Evolutionary conservation across 768 basidiomycete species (phyloP).

Genomic region (Guyanaporus albipodus): DNA sequence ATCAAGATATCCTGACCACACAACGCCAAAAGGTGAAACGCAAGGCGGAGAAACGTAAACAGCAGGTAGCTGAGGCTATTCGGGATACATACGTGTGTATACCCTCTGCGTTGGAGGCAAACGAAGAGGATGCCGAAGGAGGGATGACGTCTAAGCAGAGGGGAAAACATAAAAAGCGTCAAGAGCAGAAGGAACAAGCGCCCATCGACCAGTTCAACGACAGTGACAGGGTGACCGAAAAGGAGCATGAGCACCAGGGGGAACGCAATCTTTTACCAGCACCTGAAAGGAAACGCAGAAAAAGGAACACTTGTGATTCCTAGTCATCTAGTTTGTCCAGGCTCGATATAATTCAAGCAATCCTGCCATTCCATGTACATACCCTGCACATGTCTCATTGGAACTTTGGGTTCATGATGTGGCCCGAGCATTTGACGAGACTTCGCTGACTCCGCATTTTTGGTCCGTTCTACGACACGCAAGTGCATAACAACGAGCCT

Average conservation of each 20-base stretch:
- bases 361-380: slow-evolving; percentile 9
- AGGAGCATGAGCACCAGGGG: neutral
- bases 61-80: slow-evolving; percentile 5
- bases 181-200: slow-evolving; percentile 14
- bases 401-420: too few relatives aligned
- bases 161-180: slow-evolving; percentile 19
- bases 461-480: too few relatives aligned
- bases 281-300: slow-evolving; percentile 7
- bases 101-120: slow-evolving; percentile 6
- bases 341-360: neutral
- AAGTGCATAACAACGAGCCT: too few relatives aligned
- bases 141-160: slow-evolving; percentile 26
- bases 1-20: slow-evolving; percentile 19
- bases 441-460: too few relatives aligned
- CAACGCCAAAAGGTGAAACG: slow-evolving; percentile 31
- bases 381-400: slow-evolving; percentile 1
- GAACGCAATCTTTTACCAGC: neutral
- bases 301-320: slow-evolving; percentile 1
- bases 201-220: neutral
- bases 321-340: neutral
- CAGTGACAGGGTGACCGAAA: neutral
- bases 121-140: slow-evolving; percentile 9
- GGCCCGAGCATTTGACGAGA: too few relatives aligned
- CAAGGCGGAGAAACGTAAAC: slow-evolving; percentile 26
- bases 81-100: neutral